phyloP scores from a whole-genome alignment of 805 yeast genomes.

The Wickerhamiella azymoides region DNA sequence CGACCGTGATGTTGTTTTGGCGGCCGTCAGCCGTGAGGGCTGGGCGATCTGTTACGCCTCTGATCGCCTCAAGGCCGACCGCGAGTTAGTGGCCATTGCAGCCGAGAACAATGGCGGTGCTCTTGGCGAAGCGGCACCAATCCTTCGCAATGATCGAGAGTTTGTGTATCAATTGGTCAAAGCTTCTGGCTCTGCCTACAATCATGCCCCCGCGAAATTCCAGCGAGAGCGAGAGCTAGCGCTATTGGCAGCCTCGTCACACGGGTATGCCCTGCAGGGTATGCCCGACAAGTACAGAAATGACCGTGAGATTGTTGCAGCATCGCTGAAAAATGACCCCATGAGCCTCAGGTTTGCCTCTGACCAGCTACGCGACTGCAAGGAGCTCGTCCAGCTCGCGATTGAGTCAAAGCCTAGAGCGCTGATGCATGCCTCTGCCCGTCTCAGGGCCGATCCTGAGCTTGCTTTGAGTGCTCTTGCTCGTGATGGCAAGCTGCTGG shows the following conservation, averaged over 20 bases:
- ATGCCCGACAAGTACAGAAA: neutral
- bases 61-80: neutral
- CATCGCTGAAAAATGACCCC: neutral
- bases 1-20: neutral
- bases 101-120: neutral
- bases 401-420: neutral
- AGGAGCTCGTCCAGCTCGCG: neutral
- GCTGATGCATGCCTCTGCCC: neutral
- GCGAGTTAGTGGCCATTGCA: neutral
- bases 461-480: neutral
- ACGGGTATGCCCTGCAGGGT: neutral
- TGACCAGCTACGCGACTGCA: neutral
- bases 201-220: neutral
- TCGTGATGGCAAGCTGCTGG: neutral
- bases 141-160: neutral
- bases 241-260: neutral
- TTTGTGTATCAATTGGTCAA: neutral
- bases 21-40: neutral
- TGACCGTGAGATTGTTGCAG: neutral
- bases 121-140: neutral
- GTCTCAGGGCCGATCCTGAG: neutral
- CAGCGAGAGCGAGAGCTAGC: neutral
- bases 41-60: neutral
- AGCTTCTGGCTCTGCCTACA: neutral
- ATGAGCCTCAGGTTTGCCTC: neutral